Conservation (phyloP, 2,329 filamentous ascomycete genomes). For the Calonectria honghensis region DNA sequence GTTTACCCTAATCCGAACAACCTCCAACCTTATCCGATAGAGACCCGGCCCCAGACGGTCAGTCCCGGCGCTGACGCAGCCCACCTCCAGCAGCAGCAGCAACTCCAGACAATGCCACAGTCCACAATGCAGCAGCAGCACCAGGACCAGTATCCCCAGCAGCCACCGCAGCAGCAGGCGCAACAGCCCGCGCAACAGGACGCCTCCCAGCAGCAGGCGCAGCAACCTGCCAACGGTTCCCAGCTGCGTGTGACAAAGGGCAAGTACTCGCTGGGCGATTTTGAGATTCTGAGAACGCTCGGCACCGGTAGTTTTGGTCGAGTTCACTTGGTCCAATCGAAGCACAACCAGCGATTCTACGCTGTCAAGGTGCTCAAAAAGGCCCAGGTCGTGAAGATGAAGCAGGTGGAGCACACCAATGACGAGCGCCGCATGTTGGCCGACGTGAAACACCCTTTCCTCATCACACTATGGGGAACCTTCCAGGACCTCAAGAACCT, state of each 20-base stretch:
- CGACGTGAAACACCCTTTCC: conserved; percentile 97
- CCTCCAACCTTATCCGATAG: conserved; percentile 54
- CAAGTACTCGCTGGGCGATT: conserved; percentile 96
- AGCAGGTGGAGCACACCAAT: conserved; percentile 99
- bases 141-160: conserved; percentile 54
- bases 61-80: conserved; percentile 63
- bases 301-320: conserved; percentile 98
- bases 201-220: conserved; percentile 56
- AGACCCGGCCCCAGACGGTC: conserved; percentile 56
- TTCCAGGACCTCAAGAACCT: conserved; percentile 97
- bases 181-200: conserved; percentile 58
- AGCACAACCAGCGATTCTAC: conserved; percentile 98
- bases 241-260: conserved; percentile 88
- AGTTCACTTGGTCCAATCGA: conserved; percentile 97
- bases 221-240: conserved; percentile 58
- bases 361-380: conserved; percentile 99
- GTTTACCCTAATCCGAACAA: conserved; percentile 52
- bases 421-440: conserved; percentile 97
- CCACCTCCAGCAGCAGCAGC: conserved; percentile 62
- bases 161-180: conserved; percentile 58
- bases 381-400: conserved; percentile 99
- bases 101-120: conserved; percentile 60
- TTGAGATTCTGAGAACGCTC: conserved; percentile 90
- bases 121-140: conserved; percentile 56
- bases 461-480: conserved; percentile 98